Evolutionary conservation across 1,284 basidiomycete genomes (phyloP).

Genomic region (Tilletia caries): DNA sequence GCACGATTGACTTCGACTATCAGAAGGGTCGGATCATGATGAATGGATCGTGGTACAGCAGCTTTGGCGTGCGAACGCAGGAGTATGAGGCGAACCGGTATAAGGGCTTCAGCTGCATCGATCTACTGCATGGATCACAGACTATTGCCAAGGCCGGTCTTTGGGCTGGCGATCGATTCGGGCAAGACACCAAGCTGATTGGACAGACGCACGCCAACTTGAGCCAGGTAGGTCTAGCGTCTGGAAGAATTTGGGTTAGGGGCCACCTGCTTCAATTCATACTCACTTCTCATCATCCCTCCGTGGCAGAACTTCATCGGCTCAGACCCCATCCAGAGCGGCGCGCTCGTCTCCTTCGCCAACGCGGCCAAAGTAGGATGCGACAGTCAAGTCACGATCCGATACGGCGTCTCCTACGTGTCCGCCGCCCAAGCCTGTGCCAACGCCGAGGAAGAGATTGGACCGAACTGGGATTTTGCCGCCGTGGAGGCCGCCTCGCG

Average conservation of each 20-base stretch:
- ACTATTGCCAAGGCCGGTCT: slow-evolving; percentile 31
- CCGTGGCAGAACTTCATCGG: slow-evolving; percentile 16
- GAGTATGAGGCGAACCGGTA: slow-evolving; percentile 26
- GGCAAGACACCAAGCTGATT: slow-evolving; percentile 31
- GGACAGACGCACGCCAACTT: slow-evolving; percentile 28
- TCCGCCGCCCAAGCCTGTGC: slow-evolving; percentile 38
- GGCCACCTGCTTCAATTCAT: too few relatives aligned
- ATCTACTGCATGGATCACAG: slow-evolving; percentile 35
- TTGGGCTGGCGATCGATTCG: slow-evolving; percentile 38
- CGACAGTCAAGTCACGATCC: slow-evolving; percentile 25
- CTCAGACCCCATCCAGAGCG: slow-evolving; percentile 33
- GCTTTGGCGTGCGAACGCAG: slow-evolving; percentile 24
- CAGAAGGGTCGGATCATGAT: slow-evolving; percentile 30
- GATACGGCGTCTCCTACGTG: slow-evolving; percentile 37
- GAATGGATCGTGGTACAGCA: slow-evolving; percentile 35
- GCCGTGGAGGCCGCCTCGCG: slow-evolving; percentile 25
- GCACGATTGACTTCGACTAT: slow-evolving; percentile 32
- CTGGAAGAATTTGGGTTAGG: neutral
- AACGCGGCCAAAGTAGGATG: neutral
- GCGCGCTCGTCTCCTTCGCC: slow-evolving; percentile 31
- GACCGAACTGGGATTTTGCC: slow-evolving; percentile 30
- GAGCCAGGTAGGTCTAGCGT: too few relatives aligned
- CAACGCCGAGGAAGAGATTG: slow-evolving; percentile 42
- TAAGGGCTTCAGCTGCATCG: slow-evolving; percentile 36
- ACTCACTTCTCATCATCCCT: neutral